Conservation (phyloP, 176 grass and related monocot species). For the Oryza punctata region DNA sequence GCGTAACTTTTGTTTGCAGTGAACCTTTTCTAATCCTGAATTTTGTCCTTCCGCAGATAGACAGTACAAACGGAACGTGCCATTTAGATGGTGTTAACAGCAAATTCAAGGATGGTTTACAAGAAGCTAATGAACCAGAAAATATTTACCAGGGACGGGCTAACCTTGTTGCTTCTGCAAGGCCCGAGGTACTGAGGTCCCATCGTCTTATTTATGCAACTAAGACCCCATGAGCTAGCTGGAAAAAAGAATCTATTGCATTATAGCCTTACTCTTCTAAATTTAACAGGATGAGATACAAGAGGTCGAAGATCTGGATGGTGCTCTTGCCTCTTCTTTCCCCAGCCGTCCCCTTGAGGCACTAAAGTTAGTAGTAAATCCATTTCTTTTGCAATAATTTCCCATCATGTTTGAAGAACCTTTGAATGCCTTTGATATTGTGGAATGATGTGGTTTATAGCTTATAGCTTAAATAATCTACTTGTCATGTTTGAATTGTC, state of each 20-base stretch:
- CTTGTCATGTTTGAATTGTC: slow-evolving; percentile 13
- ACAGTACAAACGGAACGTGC: slow-evolving; percentile 61
- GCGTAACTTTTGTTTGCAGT: neutral
- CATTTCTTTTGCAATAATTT: slow-evolving; percentile 3
- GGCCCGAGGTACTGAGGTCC: slow-evolving; percentile 60
- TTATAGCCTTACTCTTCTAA: slow-evolving; percentile 17
- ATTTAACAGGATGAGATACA: slow-evolving; percentile 64
- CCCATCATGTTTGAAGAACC: slow-evolving; percentile 16
- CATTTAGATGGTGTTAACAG: slow-evolving; percentile 46
- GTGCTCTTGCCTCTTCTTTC: slow-evolving; percentile 75
- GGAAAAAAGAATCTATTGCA: neutral
- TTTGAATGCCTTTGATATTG: slow-evolving; percentile 21
- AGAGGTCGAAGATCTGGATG: slow-evolving; percentile 74
- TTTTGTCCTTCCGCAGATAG: slow-evolving; percentile 68
- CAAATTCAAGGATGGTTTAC: slow-evolving; percentile 44
- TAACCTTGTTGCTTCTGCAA: slow-evolving; percentile 51
- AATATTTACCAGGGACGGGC: slow-evolving; percentile 46
- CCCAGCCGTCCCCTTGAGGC: slow-evolving; percentile 76
- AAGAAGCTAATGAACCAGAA: slow-evolving; percentile 33
- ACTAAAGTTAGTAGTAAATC: slow-evolving; percentile 69
- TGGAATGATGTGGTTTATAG: neutral
- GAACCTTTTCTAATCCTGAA: slow-evolving; percentile 38
- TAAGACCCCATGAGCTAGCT: slow-evolving; percentile 18
- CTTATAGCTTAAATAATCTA: slow-evolving; percentile 22
- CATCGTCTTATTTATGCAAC: slow-evolving; percentile 31